phyloP scores from a whole-genome alignment of 2,329 filamentous ascomycete species.

The Fusarium pseudograminearum region DNA sequence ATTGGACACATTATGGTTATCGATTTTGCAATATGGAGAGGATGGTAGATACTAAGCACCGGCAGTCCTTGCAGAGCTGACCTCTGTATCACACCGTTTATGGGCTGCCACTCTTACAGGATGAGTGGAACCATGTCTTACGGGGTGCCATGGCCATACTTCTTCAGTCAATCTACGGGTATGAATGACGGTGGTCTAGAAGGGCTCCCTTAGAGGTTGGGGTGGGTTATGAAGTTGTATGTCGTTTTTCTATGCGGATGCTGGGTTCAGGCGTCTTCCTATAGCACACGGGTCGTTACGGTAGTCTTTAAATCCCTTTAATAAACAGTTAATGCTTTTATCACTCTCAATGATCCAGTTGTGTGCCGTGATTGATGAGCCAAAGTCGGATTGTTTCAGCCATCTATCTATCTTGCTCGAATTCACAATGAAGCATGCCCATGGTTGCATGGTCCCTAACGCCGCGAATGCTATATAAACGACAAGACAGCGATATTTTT shows the following conservation, averaged over 20 bases:
- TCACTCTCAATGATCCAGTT: slow-evolving; percentile 3
- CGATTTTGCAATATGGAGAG: slow-evolving; percentile 67
- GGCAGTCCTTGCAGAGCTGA: slow-evolving; percentile 26
- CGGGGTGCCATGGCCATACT: slow-evolving; percentile 34
- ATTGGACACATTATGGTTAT: slow-evolving; percentile 74
- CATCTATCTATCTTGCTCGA: not conserved
- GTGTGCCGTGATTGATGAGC: not conserved
- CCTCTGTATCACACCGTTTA: slow-evolving; percentile 45
- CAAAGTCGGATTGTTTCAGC: not conserved
- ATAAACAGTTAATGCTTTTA: slow-evolving; percentile 43
- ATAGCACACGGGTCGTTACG: slow-evolving; percentile 26
- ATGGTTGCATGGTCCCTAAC: slow-evolving; percentile 14
- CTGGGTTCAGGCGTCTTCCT: slow-evolving; percentile 34
- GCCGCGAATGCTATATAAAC: slow-evolving; percentile 19
- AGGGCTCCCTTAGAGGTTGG: slow-evolving; percentile 28
- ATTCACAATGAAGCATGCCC: not conserved
- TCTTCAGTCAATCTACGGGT: slow-evolving; percentile 41
- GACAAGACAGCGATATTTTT: not conserved
- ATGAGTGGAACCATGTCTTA: slow-evolving; percentile 20
- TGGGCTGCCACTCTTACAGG: slow-evolving; percentile 32
- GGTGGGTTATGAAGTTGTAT: slow-evolving; percentile 43
- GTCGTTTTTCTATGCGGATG: slow-evolving; percentile 38
- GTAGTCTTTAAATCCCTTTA: slow-evolving; percentile 41
- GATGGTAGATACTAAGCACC: slow-evolving; percentile 50
- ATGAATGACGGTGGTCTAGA: slow-evolving; percentile 37